Conservation (phyloP, 2,329 filamentous ascomycete species). For the Plectosphaerella plurivora region DNA sequence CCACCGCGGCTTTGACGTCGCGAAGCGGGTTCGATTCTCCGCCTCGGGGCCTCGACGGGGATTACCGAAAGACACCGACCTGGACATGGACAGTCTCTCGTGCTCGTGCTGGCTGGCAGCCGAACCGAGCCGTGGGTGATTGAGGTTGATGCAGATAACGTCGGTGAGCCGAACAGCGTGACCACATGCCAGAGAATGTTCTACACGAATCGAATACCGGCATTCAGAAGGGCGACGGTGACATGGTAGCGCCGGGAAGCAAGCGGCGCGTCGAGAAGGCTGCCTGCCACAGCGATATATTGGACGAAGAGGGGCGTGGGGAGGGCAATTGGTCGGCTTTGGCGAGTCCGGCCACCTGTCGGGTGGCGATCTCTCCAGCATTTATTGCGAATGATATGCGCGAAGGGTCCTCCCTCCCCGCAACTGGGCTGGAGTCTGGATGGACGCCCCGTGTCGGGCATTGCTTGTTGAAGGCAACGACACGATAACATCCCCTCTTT, state of each 20-base stretch:
- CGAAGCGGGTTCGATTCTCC: neutral
- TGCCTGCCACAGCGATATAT: neutral
- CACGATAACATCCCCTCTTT: neutral
- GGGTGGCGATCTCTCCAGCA: no score
- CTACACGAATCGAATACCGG: no score
- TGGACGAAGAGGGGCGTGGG: neutral
- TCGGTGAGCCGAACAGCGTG: no score
- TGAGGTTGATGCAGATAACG: no score
- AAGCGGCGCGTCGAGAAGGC: neutral
- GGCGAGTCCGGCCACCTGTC: neutral
- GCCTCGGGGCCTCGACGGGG: neutral
- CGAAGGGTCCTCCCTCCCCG: constrained; percentile 5
- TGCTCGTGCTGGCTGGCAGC: no score
- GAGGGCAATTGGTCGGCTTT: neutral
- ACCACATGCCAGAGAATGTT: no score
- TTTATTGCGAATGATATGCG: constrained; percentile 3
- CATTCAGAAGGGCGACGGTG: neutral
- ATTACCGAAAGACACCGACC: neutral
- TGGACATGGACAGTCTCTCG: neutral
- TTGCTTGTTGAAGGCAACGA: constrained; percentile 1
- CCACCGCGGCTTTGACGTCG: neutral
- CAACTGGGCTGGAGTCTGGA: constrained; percentile 3
- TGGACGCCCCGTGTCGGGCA: neutral
- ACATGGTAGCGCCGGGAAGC: neutral
- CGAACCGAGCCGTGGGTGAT: no score